Percentiles rank a stretch among this genome's conserved stretches.
Evolutionary conservation across 1,284 basidiomycete genomes (phyloP).

Genomic region (Golubevia sp.): DNA sequence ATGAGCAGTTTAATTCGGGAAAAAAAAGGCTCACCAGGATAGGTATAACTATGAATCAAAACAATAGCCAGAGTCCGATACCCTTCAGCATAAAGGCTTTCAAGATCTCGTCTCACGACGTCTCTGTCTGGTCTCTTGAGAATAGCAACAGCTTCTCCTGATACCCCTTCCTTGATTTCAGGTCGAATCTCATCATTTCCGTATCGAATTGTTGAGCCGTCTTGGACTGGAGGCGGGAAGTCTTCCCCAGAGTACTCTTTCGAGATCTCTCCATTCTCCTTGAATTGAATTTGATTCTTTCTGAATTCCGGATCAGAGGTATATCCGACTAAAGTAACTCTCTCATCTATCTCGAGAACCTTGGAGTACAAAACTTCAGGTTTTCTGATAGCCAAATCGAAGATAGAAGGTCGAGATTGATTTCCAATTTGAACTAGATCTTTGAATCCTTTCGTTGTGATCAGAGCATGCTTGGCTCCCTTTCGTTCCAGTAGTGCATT

Average conservation of each 20-base stretch:
- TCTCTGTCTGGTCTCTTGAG: slow-evolving; percentile 42
- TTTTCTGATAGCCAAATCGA: slow-evolving; percentile 65
- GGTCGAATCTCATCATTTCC: slow-evolving; percentile 13
- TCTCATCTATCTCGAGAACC: slow-evolving; percentile 56
- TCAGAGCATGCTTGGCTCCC: slow-evolving; percentile 84
- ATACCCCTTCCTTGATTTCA: slow-evolving; percentile 49
- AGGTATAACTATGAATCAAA: slow-evolving; percentile 56
- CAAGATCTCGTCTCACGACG: slow-evolving; percentile 27
- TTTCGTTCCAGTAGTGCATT: slow-evolving; percentile 94
- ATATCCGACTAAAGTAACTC: slow-evolving; percentile 56
- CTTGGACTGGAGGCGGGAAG: slow-evolving; percentile 35
- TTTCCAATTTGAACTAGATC: slow-evolving; percentile 90
- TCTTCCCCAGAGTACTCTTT: slow-evolving; percentile 36
- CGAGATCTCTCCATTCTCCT: slow-evolving; percentile 16
- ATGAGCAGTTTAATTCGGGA: too few relatives aligned
- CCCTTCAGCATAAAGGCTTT: slow-evolving; percentile 44
- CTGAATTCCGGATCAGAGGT: slow-evolving; percentile 43
- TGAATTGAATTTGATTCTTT: slow-evolving; percentile 20
- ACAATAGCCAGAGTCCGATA: slow-evolving; percentile 54
- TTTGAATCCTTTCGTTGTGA: slow-evolving; percentile 90
- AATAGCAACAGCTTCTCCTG: slow-evolving; percentile 57
- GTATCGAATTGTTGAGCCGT: slow-evolving; percentile 2
- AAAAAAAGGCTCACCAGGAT: slow-evolving; percentile 24
- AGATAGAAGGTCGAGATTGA: slow-evolving; percentile 81
- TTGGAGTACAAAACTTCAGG: slow-evolving; percentile 76